phyloP scores from a whole-genome alignment of 148 eudicot genomes.

The Cornus controversa region DNA sequence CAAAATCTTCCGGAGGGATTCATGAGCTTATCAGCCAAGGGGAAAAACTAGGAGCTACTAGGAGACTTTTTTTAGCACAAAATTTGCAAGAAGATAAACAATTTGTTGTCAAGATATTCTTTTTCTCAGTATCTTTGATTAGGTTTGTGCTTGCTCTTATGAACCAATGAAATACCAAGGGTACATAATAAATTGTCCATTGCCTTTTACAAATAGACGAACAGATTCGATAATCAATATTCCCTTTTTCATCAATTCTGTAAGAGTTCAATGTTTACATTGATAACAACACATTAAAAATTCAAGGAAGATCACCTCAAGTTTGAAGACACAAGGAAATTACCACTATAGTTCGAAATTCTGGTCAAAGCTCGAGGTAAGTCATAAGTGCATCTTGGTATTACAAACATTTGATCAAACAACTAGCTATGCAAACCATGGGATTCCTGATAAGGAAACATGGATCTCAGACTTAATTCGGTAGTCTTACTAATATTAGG shows the following conservation, averaged over 20 bases:
- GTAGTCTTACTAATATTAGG: not conserved
- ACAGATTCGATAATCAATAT: no score
- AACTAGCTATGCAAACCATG: not conserved
- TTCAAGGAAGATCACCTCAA: not conserved
- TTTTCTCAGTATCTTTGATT: no score
- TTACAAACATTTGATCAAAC: not conserved
- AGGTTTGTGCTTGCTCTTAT: no score
- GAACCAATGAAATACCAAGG: no score
- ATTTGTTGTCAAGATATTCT: not conserved
- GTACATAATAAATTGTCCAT: no score
- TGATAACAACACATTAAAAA: no score
- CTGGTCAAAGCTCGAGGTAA: not conserved
- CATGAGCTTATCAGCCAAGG: not conserved
- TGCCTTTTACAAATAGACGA: no score
- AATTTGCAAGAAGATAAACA: not conserved
- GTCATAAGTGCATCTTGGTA: not conserved
- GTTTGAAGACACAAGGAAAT: not conserved
- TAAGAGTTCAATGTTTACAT: no score
- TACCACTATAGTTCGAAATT: not conserved
- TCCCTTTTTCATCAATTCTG: no score
- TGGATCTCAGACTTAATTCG: not conserved
- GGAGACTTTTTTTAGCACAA: not conserved
- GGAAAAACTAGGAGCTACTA: not conserved
- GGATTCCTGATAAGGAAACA: not conserved
- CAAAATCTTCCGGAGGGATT: not conserved